These are phyloP conservation scores for Ophiobolus disseminans DNA, from an alignment of 2,329 filamentous ascomycete genomes.

Conservation along the genomic window DNA sequence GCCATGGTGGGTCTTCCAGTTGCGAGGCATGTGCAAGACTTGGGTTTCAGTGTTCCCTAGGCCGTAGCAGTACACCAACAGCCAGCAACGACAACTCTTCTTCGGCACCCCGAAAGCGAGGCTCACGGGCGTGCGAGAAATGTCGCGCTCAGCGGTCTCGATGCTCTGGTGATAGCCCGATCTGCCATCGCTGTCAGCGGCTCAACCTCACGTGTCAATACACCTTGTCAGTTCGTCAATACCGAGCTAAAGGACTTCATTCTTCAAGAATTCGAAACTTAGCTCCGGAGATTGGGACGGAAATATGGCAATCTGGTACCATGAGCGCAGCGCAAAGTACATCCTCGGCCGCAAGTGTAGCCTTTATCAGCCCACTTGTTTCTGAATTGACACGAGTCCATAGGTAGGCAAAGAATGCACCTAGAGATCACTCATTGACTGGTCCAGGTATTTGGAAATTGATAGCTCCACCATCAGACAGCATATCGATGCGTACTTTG, in stretches of 20 bases:
- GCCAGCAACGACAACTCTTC: neutral
- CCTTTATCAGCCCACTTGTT: neutral
- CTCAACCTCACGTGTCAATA: constrained; percentile 8
- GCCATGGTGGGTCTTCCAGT: constrained; percentile 7
- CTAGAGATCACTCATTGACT: neutral
- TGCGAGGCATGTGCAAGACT: constrained; percentile 16
- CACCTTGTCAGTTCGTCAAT: constrained; percentile 11
- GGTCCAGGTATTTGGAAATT: constrained; percentile 9
- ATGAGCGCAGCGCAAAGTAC: neutral
- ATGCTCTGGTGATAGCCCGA: constrained; percentile 7
- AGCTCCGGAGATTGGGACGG: neutral
- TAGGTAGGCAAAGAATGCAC: neutral
- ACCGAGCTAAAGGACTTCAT: constrained; percentile 2
- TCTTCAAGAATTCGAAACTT: neutral
- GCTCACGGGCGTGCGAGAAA: constrained; percentile 3
- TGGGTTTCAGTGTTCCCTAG: constrained; percentile 12
- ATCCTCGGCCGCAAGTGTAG: neutral
- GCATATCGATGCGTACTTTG: constrained; percentile 15
- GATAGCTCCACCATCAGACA: constrained; percentile 2
- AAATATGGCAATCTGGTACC: neutral
- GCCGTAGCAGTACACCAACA: neutral
- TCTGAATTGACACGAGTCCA: neutral
- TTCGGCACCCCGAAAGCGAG: neutral
- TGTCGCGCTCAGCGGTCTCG: constrained; percentile 7
- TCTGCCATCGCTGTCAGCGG: constrained; percentile 7